These are phyloP conservation scores for Thuja plicata DNA, from an alignment of 83 land plant genomes.

Conservation along the genomic window DNA sequence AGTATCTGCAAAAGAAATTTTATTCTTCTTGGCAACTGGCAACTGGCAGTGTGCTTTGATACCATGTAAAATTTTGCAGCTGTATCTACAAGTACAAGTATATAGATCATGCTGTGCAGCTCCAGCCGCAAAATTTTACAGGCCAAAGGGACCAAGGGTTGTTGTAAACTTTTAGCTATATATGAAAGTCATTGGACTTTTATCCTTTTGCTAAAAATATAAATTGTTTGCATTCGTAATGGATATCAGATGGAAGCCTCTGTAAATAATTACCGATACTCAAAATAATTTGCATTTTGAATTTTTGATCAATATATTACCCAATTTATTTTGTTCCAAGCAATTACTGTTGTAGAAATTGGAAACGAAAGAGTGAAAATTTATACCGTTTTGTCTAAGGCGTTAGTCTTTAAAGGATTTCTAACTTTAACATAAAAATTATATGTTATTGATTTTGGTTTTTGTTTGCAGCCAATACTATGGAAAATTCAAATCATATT, in stretches of 20 bases:
- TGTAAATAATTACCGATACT: not conserved
- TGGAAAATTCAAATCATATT: conserved; percentile 89
- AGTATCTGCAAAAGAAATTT: no score
- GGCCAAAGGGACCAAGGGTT: not conserved
- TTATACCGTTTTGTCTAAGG: not conserved
- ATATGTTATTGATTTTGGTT: not conserved
- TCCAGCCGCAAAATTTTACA: not conserved
- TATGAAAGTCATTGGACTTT: not conserved
- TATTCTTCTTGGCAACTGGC: no score
- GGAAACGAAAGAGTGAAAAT: not conserved
- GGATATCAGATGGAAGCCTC: not conserved
- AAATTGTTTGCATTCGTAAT: not conserved
- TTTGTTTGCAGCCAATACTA: conserved; percentile 77
- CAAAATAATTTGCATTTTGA: not conserved
- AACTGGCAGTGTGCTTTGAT: no score
- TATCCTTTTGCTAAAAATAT: not conserved
- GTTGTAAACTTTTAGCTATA: not conserved
- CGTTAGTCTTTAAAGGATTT: not conserved
- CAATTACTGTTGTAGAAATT: not conserved
- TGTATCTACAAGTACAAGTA: no score
- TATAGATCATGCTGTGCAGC: no score
- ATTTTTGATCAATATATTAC: not conserved
- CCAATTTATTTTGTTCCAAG: not conserved
- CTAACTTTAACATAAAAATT: not conserved
- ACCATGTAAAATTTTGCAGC: no score